phyloP scores from a whole-genome alignment of 108 stramenopile species.

The Discostella pseudostelligera region DNA sequence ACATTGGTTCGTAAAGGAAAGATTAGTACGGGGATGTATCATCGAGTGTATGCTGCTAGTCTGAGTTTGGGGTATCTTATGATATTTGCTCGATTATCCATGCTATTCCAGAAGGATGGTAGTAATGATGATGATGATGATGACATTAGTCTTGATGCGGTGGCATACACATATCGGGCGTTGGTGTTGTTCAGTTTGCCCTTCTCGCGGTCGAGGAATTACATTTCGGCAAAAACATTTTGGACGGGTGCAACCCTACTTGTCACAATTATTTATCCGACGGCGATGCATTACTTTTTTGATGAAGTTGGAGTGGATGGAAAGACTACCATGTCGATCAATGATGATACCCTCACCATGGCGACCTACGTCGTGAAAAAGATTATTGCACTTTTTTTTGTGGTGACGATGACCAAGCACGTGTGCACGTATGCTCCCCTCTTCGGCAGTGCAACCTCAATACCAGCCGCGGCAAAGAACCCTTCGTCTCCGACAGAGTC shows the following conservation, averaged over 20 bases:
- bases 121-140: background rate
- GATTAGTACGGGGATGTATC: conserved; percentile 11
- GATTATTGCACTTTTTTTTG: background rate
- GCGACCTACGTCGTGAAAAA: background rate
- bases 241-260: background rate
- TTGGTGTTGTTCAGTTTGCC: background rate
- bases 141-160: background rate
- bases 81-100: background rate
- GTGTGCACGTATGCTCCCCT: background rate
- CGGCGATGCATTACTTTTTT: background rate
- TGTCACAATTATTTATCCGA: background rate
- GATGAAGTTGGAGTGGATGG: background rate
- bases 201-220: background rate
- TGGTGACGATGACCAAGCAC: background rate
- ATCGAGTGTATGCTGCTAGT: background rate
- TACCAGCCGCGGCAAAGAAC: too few species aligned
- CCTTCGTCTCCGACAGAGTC: too few species aligned
- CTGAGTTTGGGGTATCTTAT: conserved; percentile 1
- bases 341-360: background rate
- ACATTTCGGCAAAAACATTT: background rate
- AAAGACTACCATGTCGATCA: too few species aligned
- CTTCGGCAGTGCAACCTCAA: background rate
- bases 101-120: background rate
- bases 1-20: conserved; percentile 33
- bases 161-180: background rate